phyloP scores from a whole-genome alignment of 306 rosid species.

The Senna siamea region DNA sequence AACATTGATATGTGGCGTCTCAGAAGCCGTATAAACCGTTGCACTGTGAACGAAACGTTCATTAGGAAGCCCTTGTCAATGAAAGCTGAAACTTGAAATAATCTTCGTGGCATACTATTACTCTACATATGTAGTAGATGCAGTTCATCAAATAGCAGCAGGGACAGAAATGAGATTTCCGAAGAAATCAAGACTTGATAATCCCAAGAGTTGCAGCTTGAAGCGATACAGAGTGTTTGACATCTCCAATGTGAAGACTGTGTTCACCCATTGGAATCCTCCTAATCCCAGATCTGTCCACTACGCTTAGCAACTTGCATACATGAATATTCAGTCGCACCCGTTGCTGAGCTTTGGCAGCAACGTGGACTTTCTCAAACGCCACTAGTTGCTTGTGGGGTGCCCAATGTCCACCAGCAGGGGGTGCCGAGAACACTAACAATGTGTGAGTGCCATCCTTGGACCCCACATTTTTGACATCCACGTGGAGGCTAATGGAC shows the following conservation, averaged over 20 bases:
- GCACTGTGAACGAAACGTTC: too few species aligned
- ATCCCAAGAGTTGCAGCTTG: constrained; percentile 54
- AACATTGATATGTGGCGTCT: background rate
- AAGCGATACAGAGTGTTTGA: constrained; percentile 55
- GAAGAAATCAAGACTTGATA: constrained; percentile 48
- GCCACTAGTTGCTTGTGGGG: constrained; percentile 71
- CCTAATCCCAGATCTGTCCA: constrained; percentile 68
- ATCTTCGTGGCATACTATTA: constrained; percentile 1
- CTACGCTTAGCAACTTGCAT: constrained; percentile 78
- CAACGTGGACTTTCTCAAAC: constrained; percentile 66
- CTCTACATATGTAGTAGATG: too few species aligned
- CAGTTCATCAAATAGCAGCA: background rate
- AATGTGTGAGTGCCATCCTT: constrained; percentile 71
- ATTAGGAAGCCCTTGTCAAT: too few species aligned
- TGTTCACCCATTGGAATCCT: constrained; percentile 78
- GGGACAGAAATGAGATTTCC: background rate
- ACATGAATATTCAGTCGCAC: constrained; percentile 64
- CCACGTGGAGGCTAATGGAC: constrained; percentile 54
- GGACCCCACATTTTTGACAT: constrained; percentile 68
- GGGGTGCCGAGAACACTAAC: constrained; percentile 71
- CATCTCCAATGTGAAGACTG: constrained; percentile 57
- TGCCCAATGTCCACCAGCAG: constrained; percentile 57
- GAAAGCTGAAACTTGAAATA: constrained; percentile 15
- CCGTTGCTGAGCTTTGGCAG: constrained; percentile 51
- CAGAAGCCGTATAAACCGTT: too few species aligned